Conservation (phyloP, 805 yeast species). For the Huiozyma naganishii region DNA sequence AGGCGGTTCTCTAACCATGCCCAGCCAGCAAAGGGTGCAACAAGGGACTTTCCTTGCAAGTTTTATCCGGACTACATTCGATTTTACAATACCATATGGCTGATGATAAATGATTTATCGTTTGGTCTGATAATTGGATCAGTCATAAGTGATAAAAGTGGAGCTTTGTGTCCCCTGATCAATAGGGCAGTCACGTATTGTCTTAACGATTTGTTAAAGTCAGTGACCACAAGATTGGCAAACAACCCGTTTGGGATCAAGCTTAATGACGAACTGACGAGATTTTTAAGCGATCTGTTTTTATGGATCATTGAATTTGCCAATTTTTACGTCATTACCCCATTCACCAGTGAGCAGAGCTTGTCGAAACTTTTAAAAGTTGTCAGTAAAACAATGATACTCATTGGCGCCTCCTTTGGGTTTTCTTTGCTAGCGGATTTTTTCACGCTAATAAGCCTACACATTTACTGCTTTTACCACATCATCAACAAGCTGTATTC, state of each 20-base stretch:
- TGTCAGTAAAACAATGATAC: slow-evolving; percentile 32
- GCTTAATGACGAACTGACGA: slow-evolving; percentile 74
- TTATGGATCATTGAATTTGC: slow-evolving; percentile 77
- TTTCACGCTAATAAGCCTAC: slow-evolving; percentile 52
- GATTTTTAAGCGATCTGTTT: slow-evolving; percentile 76
- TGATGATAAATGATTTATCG: slow-evolving; percentile 70
- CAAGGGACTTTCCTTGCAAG: slow-evolving; percentile 30
- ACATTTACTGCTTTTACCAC: slow-evolving; percentile 64
- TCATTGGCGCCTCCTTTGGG: slow-evolving; percentile 59
- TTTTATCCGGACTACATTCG: slow-evolving; percentile 56
- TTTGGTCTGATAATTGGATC: slow-evolving; percentile 57
- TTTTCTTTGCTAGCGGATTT: slow-evolving; percentile 59
- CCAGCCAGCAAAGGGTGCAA: slow-evolving; percentile 8
- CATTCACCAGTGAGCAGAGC: slow-evolving; percentile 12
- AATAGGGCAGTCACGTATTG: slow-evolving; percentile 19
- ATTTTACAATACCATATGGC: slow-evolving; percentile 82
- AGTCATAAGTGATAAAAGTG: slow-evolving; percentile 31
- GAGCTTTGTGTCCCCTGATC: slow-evolving; percentile 23
- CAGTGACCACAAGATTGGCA: slow-evolving; percentile 61
- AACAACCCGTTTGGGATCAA: slow-evolving; percentile 91
- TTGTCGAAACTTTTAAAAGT: slow-evolving; percentile 25
- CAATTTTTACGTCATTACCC: slow-evolving; percentile 25
- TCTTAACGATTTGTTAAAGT: slow-evolving; percentile 34
- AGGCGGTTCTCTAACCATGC: slow-evolving; percentile 9
- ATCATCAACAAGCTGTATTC: slow-evolving; percentile 70